Evolutionary conservation across 768 basidiomycete genomes (phyloP), one percentile per base, ranked within the genome.

Genomic region (Hemileccinum rubropunctum): DNA sequence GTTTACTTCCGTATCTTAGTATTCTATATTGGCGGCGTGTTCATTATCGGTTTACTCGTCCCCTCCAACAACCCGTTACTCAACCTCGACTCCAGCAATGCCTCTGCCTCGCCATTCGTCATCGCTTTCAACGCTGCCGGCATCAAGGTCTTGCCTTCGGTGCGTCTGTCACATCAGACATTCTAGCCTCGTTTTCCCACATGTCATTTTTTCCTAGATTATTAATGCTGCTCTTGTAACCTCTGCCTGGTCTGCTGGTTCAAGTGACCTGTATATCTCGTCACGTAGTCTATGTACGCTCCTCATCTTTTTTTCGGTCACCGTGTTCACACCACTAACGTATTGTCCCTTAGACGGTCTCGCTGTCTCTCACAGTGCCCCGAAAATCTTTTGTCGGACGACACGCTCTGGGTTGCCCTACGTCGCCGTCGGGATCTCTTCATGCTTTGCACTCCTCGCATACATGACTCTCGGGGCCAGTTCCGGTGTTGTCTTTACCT

Each of bases 101-200:
- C 79, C 30, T 67, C 74, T 11, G 73, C 71, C 5, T 75, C 77
- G 42, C 76, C 82, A 3, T 83, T 81, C 62, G 82, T 83, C 51
- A 80, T 84, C 40, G 83, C 81, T 7, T 76, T 77, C 51, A 62
- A 64, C n/a, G 56, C 61, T 21, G 79, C 82, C 6, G 84, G 82
- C 8, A 83, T 85, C 68, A 80, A 74, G 44, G 74, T 68, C n/a
- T 66, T 83, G 0, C 81, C 83, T 4, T 73, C 72, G 35, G 77
- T 73, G 51, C 17, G 72, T 53, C 18, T 11, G 1, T 15, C 4
- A n/a, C n/a, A 15, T 35, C 20, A n/a, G 43, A 11, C 1, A 11
- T 5, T n/a, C 9, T 9, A 3, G 27, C 23, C 15, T 26, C 7
- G 3, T n/a, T 10, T 28, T 27, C 34, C 13, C 26, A 42, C 18